Base-by-base conservation (phyloP, 495 filamentous ascomycete species). In the Penicillium maclennaniae region DNA sequence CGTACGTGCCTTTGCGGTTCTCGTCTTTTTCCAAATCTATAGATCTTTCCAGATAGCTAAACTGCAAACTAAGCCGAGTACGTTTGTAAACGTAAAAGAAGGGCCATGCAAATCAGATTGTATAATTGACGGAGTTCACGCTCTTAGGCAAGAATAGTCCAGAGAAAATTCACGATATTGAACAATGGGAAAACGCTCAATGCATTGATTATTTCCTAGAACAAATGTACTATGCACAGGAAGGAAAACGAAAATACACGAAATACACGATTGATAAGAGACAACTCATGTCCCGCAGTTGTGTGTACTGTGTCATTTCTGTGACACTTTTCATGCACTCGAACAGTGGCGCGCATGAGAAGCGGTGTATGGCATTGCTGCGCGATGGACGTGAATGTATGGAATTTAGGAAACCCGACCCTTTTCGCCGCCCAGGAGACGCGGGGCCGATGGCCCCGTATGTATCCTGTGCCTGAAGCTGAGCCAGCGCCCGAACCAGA, bases 351-450 rank as follows among this genome's bases (percentile, higher is more conserved):
- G 37, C 12, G 17, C 21, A 15, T 16, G 4, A 19, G 5, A 49
- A 7, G 23, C 6, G 21, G 19, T 14, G 17, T 8, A 16, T 40
- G 8, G 38, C 38, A 16, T 49, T 0, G 1, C 4, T 7, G 20
- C 14, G 12, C 12, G 51, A 41, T 2, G 38, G 38, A 40, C 16
- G 6, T n/a, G 10, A 40, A 19, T 2, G 31, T 12, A 57, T 27
- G 14, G 36, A 26, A 7, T 10, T 10, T 50, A 50, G 7, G 27
- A 19, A 1, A 55, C 60, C n/a, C 67, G 62, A 7, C 67, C 67
- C 45, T 65, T 70, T 37, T 68, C 59, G 15, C 61, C 61, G 38
- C 61, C 62, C 62, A 68, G 14, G 65, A 68, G 15, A 63, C 52
- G 20, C 60, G 58, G 1, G 63, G 63, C 15, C 56, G 59, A 15